Base-by-base conservation (phyloP, 768 basidiomycete species). In the Suillus plorans region DNA sequence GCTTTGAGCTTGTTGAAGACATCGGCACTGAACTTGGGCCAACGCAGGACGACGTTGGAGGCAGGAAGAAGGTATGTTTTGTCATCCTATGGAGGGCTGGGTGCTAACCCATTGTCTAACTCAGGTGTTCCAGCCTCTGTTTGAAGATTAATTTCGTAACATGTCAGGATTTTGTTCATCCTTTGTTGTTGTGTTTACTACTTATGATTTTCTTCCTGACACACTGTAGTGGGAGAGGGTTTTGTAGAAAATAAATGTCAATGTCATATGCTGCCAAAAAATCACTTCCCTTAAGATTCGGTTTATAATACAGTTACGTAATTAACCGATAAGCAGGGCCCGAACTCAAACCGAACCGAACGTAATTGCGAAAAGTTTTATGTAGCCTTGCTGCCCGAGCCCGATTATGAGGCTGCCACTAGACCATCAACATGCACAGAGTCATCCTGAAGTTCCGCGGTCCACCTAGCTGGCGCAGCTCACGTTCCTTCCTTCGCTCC, bases 111-210 rank as follows among this genome's bases (percentile, higher is more conserved):
- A 13, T 49, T 37, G 16, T 42, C 3, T 6, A 57, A 47, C 60
- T 37, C 58, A 77, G 76, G 39, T 67, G 20, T 77, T 77, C 61
- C 75, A 72, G 20, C 77, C 76, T 57, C 67, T 77, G 34, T 77
- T 77, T 60, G 76, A 77, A 45, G 76, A 77, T 28, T 77, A 64
- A 72, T 55, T n/a, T 31, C 49, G 45, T 55, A 34, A 5, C 31
- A 53, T 20, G 28, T 20, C 31, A 34, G 31, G 20, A 55, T 34
- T 20, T 55, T 55, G 25, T 28, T 28, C 50, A 28, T 18, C 4
- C 14, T 28, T 4, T 28, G 3, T 25, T 49, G 45, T 12, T 9
- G 9, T 47, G n/a, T 25, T 22, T 49, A 13, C 47, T 47, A 39
- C 39, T 39, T 39, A 39, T 39, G 37, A 31, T 31, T 31, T 44